Conservation (phyloP, 495 filamentous ascomycete genomes). For the Amniculicola lignicola region DNA sequence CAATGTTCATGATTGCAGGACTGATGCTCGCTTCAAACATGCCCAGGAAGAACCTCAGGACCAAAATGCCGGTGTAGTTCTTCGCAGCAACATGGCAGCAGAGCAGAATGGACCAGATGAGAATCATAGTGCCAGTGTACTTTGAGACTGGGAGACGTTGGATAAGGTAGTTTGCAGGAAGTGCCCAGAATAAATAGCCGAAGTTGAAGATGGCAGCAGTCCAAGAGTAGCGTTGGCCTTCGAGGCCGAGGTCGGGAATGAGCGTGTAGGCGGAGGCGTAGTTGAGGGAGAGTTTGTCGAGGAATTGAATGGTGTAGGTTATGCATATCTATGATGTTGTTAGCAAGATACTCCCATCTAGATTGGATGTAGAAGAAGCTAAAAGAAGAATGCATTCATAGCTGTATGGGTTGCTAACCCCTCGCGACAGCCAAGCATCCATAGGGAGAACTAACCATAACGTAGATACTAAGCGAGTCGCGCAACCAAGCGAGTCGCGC, state of each 20-base stretch:
- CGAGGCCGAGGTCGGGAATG: constrained; percentile 51
- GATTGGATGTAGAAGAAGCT: too few species aligned
- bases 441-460: too few species aligned
- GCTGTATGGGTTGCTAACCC: too few species aligned
- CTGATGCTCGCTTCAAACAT: constrained; percentile 54
- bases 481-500: too few species aligned
- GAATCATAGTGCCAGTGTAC: constrained; percentile 59
- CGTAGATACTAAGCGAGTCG: too few species aligned
- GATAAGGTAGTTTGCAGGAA: constrained; percentile 54
- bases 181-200: constrained; percentile 52
- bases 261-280: constrained; percentile 34
- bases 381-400: too few species aligned
- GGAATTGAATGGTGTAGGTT: constrained; percentile 32
- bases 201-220: constrained; percentile 77
- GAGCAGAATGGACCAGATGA: constrained; percentile 59
- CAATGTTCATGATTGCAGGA: constrained; percentile 39
- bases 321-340: constrained; percentile 22
- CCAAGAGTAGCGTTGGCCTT: constrained; percentile 60
- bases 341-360: too few species aligned
- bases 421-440: too few species aligned
- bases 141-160: constrained; percentile 56
- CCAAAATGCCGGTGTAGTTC: constrained; percentile 53
- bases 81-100: constrained; percentile 55
- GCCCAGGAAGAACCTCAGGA: constrained; percentile 55
- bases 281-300: constrained; percentile 28